phyloP scores from a whole-genome alignment of 495 filamentous ascomycete species.

The Melanomma pulvis-pyrius region DNA sequence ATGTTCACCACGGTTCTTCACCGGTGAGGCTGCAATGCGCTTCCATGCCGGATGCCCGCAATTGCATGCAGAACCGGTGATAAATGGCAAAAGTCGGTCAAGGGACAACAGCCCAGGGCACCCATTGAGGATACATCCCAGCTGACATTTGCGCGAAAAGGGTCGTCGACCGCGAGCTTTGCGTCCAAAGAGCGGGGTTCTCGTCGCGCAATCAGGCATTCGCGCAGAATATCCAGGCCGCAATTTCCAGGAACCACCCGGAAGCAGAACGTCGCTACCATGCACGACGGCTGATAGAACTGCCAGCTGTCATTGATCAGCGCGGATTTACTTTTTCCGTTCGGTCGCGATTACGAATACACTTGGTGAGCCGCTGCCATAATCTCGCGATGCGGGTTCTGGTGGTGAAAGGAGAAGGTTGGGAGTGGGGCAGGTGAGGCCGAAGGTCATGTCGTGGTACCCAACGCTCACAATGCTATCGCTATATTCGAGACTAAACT shows the following conservation, averaged over 20 bases:
- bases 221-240: neutral
- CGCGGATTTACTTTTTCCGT: neutral
- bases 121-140: neutral
- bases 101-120: neutral
- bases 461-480: neutral
- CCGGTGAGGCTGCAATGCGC: slow-evolving; percentile 18
- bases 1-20: neutral
- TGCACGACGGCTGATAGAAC: neutral
- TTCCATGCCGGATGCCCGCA: neutral
- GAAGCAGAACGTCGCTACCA: neutral
- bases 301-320: slow-evolving; percentile 14
- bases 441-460: slow-evolving; percentile 8
- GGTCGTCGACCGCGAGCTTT: neutral
- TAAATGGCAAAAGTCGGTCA: slow-evolving; percentile 13
- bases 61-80: slow-evolving; percentile 8
- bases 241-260: slow-evolving; percentile 2
- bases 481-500: neutral
- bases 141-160: neutral
- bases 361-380: neutral
- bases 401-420: slow-evolving; percentile 8
- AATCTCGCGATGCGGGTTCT: slow-evolving; percentile 7
- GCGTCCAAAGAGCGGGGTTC: slow-evolving; percentile 4
- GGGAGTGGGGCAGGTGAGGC: slow-evolving; percentile 1
- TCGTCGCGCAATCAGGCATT: neutral
- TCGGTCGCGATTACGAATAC: neutral